Evolutionary conservation across 768 basidiomycete species (phyloP), one percentile per base, ranked within the genome.

Genomic region (Lactarius evosmus): DNA sequence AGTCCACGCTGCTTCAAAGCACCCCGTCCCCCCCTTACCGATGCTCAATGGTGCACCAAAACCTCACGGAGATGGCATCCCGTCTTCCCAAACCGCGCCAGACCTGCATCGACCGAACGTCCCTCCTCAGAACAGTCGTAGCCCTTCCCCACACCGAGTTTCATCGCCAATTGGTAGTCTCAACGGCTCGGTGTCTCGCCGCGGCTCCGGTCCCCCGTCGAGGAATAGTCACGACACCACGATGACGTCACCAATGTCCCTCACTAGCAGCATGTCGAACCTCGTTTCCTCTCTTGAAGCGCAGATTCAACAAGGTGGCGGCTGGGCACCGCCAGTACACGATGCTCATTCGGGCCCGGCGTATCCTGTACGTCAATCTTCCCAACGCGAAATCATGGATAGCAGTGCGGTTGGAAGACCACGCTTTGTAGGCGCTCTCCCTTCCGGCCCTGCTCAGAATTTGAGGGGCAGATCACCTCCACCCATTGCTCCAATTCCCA

Each of bases 11-110:
- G 77, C 79, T 22, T 78, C 83, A 16, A 88, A 86, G 71, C 83
- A 82, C 58, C 83, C 86, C 44, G 82, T 87, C 6, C 89, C 90
- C 4, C 88, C 88, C 3, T 71, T 90, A 57, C 87, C 88, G 6
- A 72, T 81, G 8, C 67, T 84, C 29, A 76, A 74, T 34, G 65
- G 54, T n/a, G 27, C 29, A 22, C 56, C 38, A 4, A 61, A 49
- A 29, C 36, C 56, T 17, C 62, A 58, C 16, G 22, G 30, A 22
- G 62, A 41, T 27, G 58, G 49, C 53, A 22, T 69, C 17, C 55
- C 60, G 19, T 51, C 68, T 14, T 69, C 68, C n/a, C 61, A 64
- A 30, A 68, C 68, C 16, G 66, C 68, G 14, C 68, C 68, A 3
- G 66, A 69, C 22, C 6, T 69, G 32, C 56, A 58, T 34, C 62